Percentiles rank a stretch among this genome's conserved stretches.
Conservation (phyloP, 805 yeast species). For the Monosporozyma servazzii region DNA sequence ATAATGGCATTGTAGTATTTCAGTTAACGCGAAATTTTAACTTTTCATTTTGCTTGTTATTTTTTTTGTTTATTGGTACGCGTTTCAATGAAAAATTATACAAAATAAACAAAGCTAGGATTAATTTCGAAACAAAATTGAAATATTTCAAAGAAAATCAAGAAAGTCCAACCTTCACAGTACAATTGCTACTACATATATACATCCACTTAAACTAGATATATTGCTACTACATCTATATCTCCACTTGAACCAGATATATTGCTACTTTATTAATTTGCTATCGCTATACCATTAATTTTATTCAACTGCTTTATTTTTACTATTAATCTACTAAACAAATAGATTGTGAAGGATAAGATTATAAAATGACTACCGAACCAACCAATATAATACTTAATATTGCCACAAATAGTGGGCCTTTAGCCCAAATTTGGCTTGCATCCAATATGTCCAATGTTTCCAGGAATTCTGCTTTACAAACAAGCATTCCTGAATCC, state of each 20-base stretch:
- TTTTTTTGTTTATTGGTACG: background rate
- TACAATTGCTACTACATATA: background rate
- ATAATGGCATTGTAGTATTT: background rate
- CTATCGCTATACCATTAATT: background rate
- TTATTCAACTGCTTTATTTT: background rate
- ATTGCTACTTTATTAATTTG: background rate
- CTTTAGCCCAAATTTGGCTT: slow-evolving; percentile 83
- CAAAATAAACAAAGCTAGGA: background rate
- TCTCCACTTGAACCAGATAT: too few relatives aligned
- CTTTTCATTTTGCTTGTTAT: background rate
- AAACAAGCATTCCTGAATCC: slow-evolving; percentile 61
- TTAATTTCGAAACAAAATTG: background rate
- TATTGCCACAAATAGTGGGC: slow-evolving; percentile 55
- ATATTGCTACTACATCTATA: too few relatives aligned
- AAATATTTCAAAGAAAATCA: background rate
- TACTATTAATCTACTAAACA: background rate
- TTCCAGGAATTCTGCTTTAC: slow-evolving; percentile 45
- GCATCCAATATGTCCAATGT: slow-evolving; percentile 62
- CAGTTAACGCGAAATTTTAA: background rate
- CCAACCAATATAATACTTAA: slow-evolving; percentile 7
- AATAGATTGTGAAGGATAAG: background rate
- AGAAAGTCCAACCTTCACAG: background rate
- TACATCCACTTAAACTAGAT: background rate
- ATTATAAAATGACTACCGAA: slow-evolving; percentile 1
- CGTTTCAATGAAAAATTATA: background rate